phyloP scores from a whole-genome alignment of 495 filamentous ascomycete genomes.

The Recurvomyces mirabilis region DNA sequence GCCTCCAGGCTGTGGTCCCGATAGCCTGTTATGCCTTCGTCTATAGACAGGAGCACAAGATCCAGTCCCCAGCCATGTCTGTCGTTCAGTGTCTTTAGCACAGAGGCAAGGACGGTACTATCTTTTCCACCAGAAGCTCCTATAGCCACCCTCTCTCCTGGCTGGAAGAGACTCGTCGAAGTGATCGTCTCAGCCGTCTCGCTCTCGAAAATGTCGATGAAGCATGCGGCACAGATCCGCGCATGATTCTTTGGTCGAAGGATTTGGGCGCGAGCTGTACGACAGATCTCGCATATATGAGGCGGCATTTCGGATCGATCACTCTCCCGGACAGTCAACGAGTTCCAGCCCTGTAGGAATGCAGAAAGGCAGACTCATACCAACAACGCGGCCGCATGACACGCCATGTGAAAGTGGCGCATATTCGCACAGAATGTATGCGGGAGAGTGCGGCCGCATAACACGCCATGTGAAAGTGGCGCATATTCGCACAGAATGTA shows the following conservation, averaged over 20 bases:
- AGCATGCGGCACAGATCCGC: constrained; percentile 83
- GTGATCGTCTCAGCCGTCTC: constrained; percentile 91
- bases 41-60: constrained; percentile 78
- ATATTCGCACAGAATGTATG: too few relatives aligned
- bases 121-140: constrained; percentile 97
- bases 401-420: too few relatives aligned
- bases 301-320: too few relatives aligned
- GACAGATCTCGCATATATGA: constrained; percentile 61
- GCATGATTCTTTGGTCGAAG: constrained; percentile 87
- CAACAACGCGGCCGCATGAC: too few relatives aligned
- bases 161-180: constrained; percentile 62
- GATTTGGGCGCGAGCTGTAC: constrained; percentile 67
- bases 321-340: too few relatives aligned
- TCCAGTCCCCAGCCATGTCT: constrained; percentile 78
- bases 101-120: constrained; percentile 87
- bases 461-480: too few relatives aligned
- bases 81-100: constrained; percentile 89
- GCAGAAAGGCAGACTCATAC: too few relatives aligned
- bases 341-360: too few relatives aligned
- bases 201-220: constrained; percentile 74
- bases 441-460: too few relatives aligned
- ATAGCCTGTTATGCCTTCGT: constrained; percentile 95
- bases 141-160: constrained; percentile 82
- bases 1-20: constrained; percentile 91
- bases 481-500: too few relatives aligned